Percentiles rank a stretch among this genome's conserved stretches.
Conservation (phyloP, 1,139 yeast genomes). For the Kodamaea anthophila region DNA sequence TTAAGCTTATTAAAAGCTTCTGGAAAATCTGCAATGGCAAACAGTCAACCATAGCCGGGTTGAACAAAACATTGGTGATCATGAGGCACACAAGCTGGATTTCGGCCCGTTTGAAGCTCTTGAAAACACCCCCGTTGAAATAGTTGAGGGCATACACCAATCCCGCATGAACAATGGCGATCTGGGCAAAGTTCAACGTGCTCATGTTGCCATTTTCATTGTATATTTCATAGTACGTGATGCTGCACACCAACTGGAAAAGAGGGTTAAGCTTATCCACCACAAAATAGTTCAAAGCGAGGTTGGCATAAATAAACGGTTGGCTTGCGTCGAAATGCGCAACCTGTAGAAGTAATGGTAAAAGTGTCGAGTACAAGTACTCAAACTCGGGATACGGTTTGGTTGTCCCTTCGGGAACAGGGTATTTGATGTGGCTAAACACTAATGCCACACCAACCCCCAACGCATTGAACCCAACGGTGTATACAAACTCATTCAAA, state of each 20-base stretch:
- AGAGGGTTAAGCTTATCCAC: constrained; percentile 28
- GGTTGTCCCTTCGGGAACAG: constrained; percentile 12
- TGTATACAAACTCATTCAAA: constrained; percentile 16
- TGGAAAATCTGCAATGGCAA: constrained; percentile 29
- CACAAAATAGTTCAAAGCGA: constrained; percentile 34
- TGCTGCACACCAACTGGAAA: constrained; percentile 24
- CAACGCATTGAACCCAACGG: constrained; percentile 29
- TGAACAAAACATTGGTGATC: constrained; percentile 28
- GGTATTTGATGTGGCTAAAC: constrained; percentile 20
- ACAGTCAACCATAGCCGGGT: constrained; percentile 8
- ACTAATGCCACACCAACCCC: constrained; percentile 30
- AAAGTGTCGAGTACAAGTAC: constrained; percentile 27
- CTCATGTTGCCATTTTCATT: constrained; percentile 16
- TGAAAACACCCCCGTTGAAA: constrained; percentile 22
- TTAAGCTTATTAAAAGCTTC: constrained; percentile 23
- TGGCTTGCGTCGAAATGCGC: constrained; percentile 15
- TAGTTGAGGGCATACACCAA: constrained; percentile 21
- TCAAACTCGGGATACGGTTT: constrained; percentile 33
- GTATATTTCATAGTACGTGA: constrained; percentile 27
- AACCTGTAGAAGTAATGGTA: constrained; percentile 25
- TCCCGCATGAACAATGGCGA: constrained; percentile 20
- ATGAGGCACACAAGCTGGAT: constrained; percentile 29
- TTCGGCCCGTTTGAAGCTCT: constrained; percentile 30
- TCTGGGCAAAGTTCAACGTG: constrained; percentile 18
- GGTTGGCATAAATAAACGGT: constrained; percentile 24